Conservation (phyloP, 1,284 basidiomycete genomes). For the Ustilago trichophora region DNA sequence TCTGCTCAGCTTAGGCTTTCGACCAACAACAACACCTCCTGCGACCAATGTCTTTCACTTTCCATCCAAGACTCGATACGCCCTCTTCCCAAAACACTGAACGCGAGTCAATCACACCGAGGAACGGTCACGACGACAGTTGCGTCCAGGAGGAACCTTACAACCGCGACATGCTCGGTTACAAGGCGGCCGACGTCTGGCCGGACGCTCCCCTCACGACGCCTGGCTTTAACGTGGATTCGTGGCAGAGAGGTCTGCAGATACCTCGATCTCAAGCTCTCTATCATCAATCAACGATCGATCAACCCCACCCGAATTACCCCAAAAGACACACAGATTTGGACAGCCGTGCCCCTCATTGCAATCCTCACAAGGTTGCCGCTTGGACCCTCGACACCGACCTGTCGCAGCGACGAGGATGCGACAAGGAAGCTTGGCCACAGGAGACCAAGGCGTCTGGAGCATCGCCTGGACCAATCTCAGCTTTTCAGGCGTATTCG, state of each 20-base stretch:
- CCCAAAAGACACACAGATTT: slow-evolving; percentile 1
- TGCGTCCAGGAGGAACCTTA: not conserved
- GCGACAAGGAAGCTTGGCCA: slow-evolving; percentile 8
- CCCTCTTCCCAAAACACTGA: not conserved
- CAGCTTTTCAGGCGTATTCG: slow-evolving; percentile 1
- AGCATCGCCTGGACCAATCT: not conserved
- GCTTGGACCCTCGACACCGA: slow-evolving; percentile 1
- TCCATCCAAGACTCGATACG: not conserved
- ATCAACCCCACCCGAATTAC: slow-evolving; percentile 1
- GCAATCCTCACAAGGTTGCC: not conserved
- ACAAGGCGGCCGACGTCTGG: slow-evolving; percentile 7
- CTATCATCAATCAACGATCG: slow-evolving; percentile 1
- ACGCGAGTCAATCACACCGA: not conserved
- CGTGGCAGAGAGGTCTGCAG: slow-evolving; percentile 3
- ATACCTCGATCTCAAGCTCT: not conserved
- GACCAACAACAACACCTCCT: no score
- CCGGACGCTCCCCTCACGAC: not conserved
- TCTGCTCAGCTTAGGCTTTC: no score
- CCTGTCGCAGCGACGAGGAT: not conserved
- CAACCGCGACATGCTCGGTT: not conserved
- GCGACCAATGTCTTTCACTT: slow-evolving; percentile 11
- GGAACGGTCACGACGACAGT: not conserved
- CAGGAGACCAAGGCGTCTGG: slow-evolving; percentile 2
- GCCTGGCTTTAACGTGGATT: slow-evolving; percentile 6
- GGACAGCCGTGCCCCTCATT: not conserved